Evolutionary conservation across 208 protist species (phyloP), one percentile per base, ranked within the genome.

Genomic region (Strigomonas culicis): DNA sequence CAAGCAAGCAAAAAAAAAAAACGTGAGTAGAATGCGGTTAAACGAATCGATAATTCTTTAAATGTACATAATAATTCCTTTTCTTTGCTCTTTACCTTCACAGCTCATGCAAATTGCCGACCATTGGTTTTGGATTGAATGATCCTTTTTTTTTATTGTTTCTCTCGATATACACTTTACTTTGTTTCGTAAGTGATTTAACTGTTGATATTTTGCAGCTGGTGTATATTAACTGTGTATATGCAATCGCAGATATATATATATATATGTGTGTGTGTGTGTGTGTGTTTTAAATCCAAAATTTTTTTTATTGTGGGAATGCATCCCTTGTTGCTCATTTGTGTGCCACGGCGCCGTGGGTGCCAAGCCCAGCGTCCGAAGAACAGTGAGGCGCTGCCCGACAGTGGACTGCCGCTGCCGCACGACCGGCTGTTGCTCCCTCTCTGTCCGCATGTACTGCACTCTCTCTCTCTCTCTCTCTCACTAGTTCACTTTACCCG

Each of bases 131-230:
- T 59, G 6, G 4, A 34, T 59, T 59, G 7, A 28, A 4, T 59
- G 24, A 59, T 39, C 22, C n/a, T 66, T 66, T 58, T 66, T 59
- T 66, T 21, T 59, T 66, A 7, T n/a, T n/a, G n/a, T n/a, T n/a
- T n/a, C n/a, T n/a, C n/a, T n/a, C n/a, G n/a, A 31, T 11, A 47
- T 59, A 24, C 36, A 41, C 8, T 41, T 17, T 41, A 17, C 36
- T 17, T 41, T 41, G 6, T 13, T 41, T 41, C 8, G 13, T 41
- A 41, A 17, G 6, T 41, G 8, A 41, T 17, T 41, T 6, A 17
- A 13, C 36, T 41, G 36, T 13, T 41, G 13, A 6, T 17, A 13
- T 17, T 41, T 6, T 41, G 36, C 13, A 41, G 13, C 6, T 41
- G 13, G 25, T 64, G 41, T 63, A n/a, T n/a, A n/a, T n/a, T n/a